Evolutionary conservation across 768 basidiomycete species (phyloP).

Genomic region (Thelephora aurantiotincta): DNA sequence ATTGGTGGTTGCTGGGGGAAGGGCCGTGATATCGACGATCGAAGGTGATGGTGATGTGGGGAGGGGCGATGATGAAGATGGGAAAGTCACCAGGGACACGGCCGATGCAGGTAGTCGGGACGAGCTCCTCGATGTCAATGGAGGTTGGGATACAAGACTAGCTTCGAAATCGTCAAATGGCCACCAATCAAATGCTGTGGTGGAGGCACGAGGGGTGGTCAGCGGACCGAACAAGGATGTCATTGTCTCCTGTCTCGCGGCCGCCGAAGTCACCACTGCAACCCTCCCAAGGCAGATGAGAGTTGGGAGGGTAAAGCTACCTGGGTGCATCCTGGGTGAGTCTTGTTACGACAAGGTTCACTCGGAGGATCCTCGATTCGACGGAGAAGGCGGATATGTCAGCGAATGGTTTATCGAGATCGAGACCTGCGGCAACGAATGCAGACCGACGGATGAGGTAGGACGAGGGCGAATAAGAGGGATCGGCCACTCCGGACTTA

Average conservation of each 20-base stretch:
- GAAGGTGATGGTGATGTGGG: neutral
- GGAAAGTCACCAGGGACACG: neutral
- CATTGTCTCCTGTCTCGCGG: neutral
- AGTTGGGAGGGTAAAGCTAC: no score
- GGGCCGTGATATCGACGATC: conserved; percentile 12
- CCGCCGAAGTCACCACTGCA: no score
- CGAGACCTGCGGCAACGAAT: conserved; percentile 65
- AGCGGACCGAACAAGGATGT: neutral
- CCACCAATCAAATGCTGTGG: conserved; percentile 19
- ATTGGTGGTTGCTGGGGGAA: conserved; percentile 11
- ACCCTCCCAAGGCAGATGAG: no score
- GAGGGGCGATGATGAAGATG: neutral
- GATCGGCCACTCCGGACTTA: conserved; percentile 55
- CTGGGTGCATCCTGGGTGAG: conserved; percentile 1
- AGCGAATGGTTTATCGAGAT: conserved; percentile 41
- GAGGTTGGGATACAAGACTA: neutral
- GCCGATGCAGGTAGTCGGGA: neutral
- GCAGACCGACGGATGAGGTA: conserved; percentile 67
- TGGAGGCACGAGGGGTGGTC: neutral
- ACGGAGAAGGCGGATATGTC: conserved; percentile 21
- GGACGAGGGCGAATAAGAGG: conserved; percentile 60
- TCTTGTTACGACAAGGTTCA: conserved; percentile 10
- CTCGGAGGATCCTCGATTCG: conserved; percentile 13
- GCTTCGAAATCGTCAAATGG: conserved; percentile 10
- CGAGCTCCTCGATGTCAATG: neutral